These are phyloP conservation scores for Tetradesmus obliquus DNA, from an alignment of 139 green algal genomes.

Conservation along the genomic window DNA sequence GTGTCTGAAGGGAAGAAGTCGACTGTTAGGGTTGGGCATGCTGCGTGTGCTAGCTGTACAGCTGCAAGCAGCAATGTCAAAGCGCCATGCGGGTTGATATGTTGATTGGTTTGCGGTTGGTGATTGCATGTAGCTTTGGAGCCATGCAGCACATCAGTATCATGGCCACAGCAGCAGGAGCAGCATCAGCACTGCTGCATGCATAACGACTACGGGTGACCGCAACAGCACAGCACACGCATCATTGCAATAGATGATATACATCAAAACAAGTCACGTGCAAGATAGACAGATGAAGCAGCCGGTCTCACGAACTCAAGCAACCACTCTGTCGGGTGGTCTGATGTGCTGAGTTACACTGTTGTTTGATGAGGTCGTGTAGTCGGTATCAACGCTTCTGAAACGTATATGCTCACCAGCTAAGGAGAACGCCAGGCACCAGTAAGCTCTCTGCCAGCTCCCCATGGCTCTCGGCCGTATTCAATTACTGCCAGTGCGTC, in stretches of 20 bases:
- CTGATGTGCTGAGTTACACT: not conserved
- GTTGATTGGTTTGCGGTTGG: too few species aligned
- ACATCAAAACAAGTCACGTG: not conserved
- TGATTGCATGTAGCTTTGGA: not conserved
- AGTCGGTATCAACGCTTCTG: not conserved
- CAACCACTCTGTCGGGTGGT: not conserved
- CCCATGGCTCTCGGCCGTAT: not conserved
- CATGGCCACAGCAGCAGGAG: not conserved
- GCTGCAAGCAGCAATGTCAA: not conserved
- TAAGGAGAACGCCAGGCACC: not conserved
- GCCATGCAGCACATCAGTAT: not conserved
- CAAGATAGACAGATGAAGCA: not conserved
- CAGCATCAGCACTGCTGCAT: not conserved
- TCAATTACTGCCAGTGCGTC: not conserved
- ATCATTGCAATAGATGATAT: not conserved
- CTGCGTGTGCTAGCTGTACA: conserved; percentile 6
- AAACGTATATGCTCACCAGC: not conserved
- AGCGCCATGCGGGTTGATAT: too few species aligned
- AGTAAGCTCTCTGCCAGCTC: not conserved
- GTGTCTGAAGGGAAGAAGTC: conserved; percentile 26
- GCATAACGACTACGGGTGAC: not conserved
- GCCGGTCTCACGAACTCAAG: not conserved
- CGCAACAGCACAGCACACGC: not conserved
- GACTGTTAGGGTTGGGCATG: conserved; percentile 6
- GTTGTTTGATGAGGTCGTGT: not conserved